phyloP scores from a whole-genome alignment of 371 early-diverging fungal species.

The Capillidium heterosporum region DNA sequence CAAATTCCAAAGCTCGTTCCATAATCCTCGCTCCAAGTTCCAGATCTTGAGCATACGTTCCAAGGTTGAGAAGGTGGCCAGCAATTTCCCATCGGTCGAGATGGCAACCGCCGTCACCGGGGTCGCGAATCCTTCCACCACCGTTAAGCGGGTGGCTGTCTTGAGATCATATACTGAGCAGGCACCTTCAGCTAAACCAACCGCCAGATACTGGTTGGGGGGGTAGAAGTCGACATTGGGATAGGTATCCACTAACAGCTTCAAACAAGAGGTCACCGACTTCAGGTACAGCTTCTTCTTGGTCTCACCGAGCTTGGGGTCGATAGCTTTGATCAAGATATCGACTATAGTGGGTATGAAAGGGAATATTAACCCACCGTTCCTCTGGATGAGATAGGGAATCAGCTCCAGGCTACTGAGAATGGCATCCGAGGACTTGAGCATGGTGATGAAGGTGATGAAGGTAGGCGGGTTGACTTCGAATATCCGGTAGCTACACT shows the following conservation, averaged over 20 bases:
- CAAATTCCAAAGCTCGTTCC: slow-evolving; percentile 53
- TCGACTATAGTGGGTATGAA: slow-evolving; percentile 47
- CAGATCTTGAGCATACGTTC: slow-evolving; percentile 57
- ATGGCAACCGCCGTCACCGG: slow-evolving; percentile 51
- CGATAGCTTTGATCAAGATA: slow-evolving; percentile 63
- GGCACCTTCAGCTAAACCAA: slow-evolving; percentile 64
- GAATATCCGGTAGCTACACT: slow-evolving; percentile 28
- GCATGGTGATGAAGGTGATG: slow-evolving; percentile 24
- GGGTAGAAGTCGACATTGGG: slow-evolving; percentile 60
- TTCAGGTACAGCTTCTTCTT: slow-evolving; percentile 42
- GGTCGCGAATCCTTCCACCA: slow-evolving; percentile 51
- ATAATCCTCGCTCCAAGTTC: slow-evolving; percentile 26
- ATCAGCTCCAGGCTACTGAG: slow-evolving; percentile 46
- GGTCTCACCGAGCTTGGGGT: slow-evolving; percentile 55
- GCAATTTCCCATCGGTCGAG: slow-evolving; percentile 58
- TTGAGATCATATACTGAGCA: slow-evolving; percentile 60
- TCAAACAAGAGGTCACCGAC: slow-evolving; percentile 47
- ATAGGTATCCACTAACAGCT: slow-evolving; percentile 60
- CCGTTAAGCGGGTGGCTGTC: slow-evolving; percentile 62
- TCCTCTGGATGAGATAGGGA: slow-evolving; percentile 54
- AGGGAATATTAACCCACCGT: slow-evolving; percentile 38
- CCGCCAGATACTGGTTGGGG: slow-evolving; percentile 50
- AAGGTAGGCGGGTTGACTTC: slow-evolving; percentile 43
- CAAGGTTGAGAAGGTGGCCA: slow-evolving; percentile 50
- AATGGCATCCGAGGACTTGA: slow-evolving; percentile 33